phyloP scores from a whole-genome alignment of 306 rosid species.

The Elaeagnus macrophylla region DNA sequence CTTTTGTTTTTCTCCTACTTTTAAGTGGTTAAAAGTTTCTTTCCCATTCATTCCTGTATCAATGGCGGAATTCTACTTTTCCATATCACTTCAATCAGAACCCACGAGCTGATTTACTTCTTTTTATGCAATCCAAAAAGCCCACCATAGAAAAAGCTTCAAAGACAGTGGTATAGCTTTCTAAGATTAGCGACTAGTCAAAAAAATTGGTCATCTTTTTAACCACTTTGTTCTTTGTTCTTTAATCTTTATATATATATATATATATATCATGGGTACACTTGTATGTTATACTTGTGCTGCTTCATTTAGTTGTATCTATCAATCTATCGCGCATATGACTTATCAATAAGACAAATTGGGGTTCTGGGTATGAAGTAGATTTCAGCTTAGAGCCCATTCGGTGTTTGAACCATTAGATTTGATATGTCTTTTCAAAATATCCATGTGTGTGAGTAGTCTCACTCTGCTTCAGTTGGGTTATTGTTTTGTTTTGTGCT shows the following conservation, averaged over 20 bases:
- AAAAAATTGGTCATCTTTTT: constrained; percentile 20
- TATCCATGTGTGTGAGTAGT: constrained; percentile 33
- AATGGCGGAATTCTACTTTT: constrained; percentile 33
- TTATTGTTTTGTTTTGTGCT: constrained; percentile 9
- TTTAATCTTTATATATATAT: constrained; percentile 16
- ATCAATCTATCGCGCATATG: constrained; percentile 8
- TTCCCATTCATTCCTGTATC: constrained; percentile 27
- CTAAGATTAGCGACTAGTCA: constrained; percentile 36
- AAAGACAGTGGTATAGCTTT: constrained; percentile 41
- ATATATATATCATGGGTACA: constrained; percentile 17
- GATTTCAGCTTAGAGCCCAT: constrained; percentile 16
- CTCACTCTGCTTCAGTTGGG: constrained; percentile 38
- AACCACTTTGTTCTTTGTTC: constrained; percentile 28
- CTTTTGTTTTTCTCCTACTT: too few species aligned
- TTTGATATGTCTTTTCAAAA: constrained; percentile 29
- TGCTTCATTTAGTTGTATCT: constrained; percentile 11
- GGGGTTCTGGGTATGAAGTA: constrained; percentile 28
- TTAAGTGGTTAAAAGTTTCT: constrained; percentile 6
- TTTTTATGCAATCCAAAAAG: constrained; percentile 71
- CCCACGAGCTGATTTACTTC: constrained; percentile 49
- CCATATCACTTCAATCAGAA: constrained; percentile 31
- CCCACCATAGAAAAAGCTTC: constrained; percentile 50
- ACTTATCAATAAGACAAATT: constrained; percentile 15
- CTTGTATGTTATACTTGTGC: constrained; percentile 14
- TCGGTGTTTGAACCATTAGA: constrained; percentile 2